These are phyloP conservation scores for Trichoderma arundinaceum DNA, from an alignment of 2,329 filamentous ascomycete species.

Conservation along the genomic window DNA sequence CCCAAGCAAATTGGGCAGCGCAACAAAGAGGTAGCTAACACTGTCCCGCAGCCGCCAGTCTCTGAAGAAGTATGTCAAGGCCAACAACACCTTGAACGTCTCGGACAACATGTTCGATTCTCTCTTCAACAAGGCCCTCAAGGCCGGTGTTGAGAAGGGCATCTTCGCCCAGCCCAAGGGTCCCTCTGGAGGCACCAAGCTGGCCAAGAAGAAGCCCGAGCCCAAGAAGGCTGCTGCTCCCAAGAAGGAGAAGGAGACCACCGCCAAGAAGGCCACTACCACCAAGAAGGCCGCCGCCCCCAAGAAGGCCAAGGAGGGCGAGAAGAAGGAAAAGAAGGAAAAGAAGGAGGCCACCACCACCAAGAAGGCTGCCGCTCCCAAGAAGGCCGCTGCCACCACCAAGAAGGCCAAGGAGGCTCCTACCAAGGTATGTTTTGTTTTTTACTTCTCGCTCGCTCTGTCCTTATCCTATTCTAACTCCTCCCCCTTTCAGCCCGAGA, in stretches of 20 bases:
- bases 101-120: slow-evolving; percentile 66
- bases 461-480: slow-evolving; percentile 29
- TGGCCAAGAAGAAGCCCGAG: slow-evolving; percentile 74
- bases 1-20: background rate
- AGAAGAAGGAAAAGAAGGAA: slow-evolving; percentile 43
- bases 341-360: slow-evolving; percentile 52
- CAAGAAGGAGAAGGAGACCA: slow-evolving; percentile 44
- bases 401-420: slow-evolving; percentile 46
- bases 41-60: slow-evolving; percentile 57
- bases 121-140: slow-evolving; percentile 86
- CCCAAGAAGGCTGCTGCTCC: slow-evolving; percentile 47
- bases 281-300: slow-evolving; percentile 42
- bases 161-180: slow-evolving; percentile 91
- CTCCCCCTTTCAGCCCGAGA: slow-evolving; percentile 54
- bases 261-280: slow-evolving; percentile 45
- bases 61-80: slow-evolving; percentile 66
- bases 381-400: slow-evolving; percentile 40
- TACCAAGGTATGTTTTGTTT: slow-evolving; percentile 35
- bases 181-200: slow-evolving; percentile 88
- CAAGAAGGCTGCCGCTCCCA: slow-evolving; percentile 51
- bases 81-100: slow-evolving; percentile 57
- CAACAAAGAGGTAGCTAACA: slow-evolving; percentile 31
- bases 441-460: background rate
- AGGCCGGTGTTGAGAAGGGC: slow-evolving; percentile 82
- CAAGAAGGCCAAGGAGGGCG: slow-evolving; percentile 41